Evolutionary conservation across 108 stramenopile species (phyloP).

Genomic region (Cyclotella cryptica): DNA sequence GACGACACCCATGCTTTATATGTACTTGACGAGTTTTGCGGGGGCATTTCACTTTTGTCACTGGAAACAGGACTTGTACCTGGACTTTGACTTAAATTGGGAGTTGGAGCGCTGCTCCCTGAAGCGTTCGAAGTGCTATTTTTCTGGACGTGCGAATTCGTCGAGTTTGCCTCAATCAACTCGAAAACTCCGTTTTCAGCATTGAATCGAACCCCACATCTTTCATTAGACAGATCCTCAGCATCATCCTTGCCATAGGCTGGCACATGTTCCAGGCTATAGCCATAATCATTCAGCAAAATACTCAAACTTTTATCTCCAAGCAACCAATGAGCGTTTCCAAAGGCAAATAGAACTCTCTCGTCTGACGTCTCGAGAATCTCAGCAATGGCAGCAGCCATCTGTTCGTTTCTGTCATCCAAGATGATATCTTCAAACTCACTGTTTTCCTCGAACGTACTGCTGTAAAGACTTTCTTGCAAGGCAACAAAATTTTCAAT

Average conservation of each 20-base stretch:
- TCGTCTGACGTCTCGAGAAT: constrained; percentile 21
- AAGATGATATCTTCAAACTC: background rate
- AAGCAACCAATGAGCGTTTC: constrained; percentile 21
- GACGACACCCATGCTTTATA: no score
- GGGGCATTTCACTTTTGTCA: no score
- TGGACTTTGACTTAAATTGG: no score
- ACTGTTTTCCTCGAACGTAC: background rate
- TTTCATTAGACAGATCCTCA: constrained; percentile 21
- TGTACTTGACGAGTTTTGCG: no score
- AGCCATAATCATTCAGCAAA: constrained; percentile 28
- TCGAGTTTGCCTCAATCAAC: background rate
- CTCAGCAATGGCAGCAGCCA: constrained; percentile 25
- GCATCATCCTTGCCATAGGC: constrained; percentile 11
- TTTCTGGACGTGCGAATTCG: background rate
- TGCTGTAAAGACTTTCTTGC: background rate
- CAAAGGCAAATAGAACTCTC: constrained; percentile 28
- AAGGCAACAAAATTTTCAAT: background rate
- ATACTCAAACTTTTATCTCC: constrained; percentile 16
- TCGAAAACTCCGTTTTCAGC: background rate
- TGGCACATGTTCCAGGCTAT: constrained; percentile 30
- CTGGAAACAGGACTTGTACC: no score
- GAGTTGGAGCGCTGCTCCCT: background rate
- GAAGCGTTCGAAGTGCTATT: background rate
- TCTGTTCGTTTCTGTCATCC: constrained; percentile 24
- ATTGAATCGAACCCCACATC: constrained; percentile 12